Percentiles rank a stretch among this genome's conserved stretches.
Evolutionary conservation across 2,329 filamentous ascomycete species (phyloP).

Genomic region (Penicillium sumatraense): DNA sequence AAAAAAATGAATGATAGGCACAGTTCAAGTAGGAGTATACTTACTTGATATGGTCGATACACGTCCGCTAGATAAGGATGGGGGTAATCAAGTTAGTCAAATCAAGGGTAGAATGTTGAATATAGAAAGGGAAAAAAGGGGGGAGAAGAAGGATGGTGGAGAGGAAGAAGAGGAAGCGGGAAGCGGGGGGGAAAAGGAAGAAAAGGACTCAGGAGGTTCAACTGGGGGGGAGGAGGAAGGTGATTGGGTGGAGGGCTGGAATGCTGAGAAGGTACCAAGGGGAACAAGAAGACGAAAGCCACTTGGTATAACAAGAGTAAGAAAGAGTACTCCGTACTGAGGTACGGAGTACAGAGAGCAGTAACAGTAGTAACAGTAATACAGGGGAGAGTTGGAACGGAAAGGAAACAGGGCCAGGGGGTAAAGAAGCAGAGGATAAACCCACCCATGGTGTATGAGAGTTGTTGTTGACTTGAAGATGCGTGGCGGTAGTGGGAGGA

Average conservation of each 20-base stretch:
- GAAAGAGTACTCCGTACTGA: too few relatives aligned
- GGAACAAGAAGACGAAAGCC: constrained; percentile 13
- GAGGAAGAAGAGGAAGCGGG: constrained; percentile 12
- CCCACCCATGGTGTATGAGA: constrained; percentile 8
- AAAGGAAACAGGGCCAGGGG: background rate
- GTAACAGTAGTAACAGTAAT: background rate
- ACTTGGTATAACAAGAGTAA: constrained; percentile 25
- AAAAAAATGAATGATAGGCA: constrained; percentile 1
- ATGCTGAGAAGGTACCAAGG: constrained; percentile 29
- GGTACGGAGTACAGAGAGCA: constrained; percentile 18
- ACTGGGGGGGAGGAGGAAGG: constrained; percentile 13
- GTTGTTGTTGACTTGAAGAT: background rate
- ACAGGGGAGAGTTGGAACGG: background rate
- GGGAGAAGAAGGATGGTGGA: constrained; percentile 8
- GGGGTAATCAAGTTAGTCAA: constrained; percentile 15
- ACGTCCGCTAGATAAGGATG: constrained; percentile 44
- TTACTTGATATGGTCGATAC: constrained; percentile 52
- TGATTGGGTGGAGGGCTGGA: constrained; percentile 26
- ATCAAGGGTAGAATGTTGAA: constrained; percentile 11
- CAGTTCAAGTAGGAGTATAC: constrained; percentile 24
- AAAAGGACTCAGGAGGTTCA: constrained; percentile 27
- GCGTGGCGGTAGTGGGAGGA: constrained; percentile 4
- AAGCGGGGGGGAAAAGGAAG: constrained; percentile 12
- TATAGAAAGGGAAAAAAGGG: constrained; percentile 5
- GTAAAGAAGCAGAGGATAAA: background rate